Evolutionary conservation across 2,329 filamentous ascomycete genomes (phyloP), one percentile per base, ranked within the genome.

Genomic region (Dactylellina drechsleri): DNA sequence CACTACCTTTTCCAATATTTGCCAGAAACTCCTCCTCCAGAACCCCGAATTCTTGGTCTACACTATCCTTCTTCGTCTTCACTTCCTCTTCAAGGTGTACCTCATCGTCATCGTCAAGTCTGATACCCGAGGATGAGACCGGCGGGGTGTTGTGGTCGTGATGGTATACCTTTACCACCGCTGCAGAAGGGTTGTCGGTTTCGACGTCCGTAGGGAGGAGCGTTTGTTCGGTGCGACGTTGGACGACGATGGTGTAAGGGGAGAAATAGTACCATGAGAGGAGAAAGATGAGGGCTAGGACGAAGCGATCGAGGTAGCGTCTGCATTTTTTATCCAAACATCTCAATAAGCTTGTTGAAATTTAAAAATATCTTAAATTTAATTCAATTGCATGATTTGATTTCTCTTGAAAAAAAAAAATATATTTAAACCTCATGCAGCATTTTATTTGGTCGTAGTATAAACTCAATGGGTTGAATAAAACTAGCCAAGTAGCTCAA

Each of bases 231-330:
- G 10, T 28, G 15, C 68, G 68, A 50, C 54, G 65, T 28, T 66
- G 68, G 12, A 73, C 40, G 43, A 61, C 60, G 45, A 73, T 60
- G 12, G 60, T 49, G 60, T 61, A 73, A 5, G 68, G 68, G 2
- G 68, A 73, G 40, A 31, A 73, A 28, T 54, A 73, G 31, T 50
- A 52, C 68, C 68, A 73, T 8, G 66, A 26, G 16, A 66, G 18
- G 13, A 73, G 8, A 7, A 56, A 4, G n/a, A 57, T 16, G 6
- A 73, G 6, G 0, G 15, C 41, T 0, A 54, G 26, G 3, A 61
- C 26, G 43, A 60, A 61, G 41, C 57, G 45, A 26, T 50, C 54
- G 1, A 13, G 6, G 31, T 56, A 66, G 54, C 36, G 65, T n/a
- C 47, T 54, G 49, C 13, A 47, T 47, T 49, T 61, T 20, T 13